Conservation (phyloP, 169 alveolate genomes). For the Miamiensis avidus region DNA sequence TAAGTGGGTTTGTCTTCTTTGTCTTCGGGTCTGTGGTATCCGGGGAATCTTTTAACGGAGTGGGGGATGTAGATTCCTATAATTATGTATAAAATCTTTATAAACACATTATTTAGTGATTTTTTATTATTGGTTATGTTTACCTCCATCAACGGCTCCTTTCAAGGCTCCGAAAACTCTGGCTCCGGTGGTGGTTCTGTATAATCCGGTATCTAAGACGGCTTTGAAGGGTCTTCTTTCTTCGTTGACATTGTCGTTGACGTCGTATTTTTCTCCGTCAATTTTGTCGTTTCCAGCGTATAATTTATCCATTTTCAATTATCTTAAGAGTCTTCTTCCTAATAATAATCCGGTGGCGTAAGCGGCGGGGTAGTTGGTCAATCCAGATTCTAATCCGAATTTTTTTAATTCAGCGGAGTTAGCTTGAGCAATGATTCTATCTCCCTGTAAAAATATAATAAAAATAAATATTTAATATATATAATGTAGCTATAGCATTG, state of each 20-base stretch:
- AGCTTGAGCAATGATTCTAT: conserved; percentile 96
- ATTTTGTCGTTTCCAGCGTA: conserved; percentile 94
- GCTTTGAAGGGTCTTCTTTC: conserved; percentile 99
- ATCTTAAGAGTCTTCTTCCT: conserved; percentile 97
- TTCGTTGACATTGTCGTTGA: conserved; percentile 91
- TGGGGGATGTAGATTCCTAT: conserved; percentile 92
- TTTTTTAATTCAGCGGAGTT: conserved; percentile 96
- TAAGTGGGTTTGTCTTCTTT: conserved; percentile 84
- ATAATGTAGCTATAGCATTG: too few relatives aligned
- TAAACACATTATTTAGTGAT: not conserved
- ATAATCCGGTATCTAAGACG: conserved; percentile 98
- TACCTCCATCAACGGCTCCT: conserved; percentile 99
- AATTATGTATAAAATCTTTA: too few relatives aligned
- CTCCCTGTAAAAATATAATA: too few relatives aligned
- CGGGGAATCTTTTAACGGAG: conserved; percentile 98
- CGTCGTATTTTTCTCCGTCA: conserved; percentile 97
- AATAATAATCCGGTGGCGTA: conserved; percentile 99
- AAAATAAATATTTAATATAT: too few relatives aligned
- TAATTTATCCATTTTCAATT: conserved; percentile 90
- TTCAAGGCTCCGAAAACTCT: conserved; percentile 99
- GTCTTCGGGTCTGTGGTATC: conserved; percentile 88
- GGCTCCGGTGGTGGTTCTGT: conserved; percentile 99
- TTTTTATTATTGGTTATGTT: conserved; percentile 57
- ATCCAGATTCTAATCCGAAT: conserved; percentile 98
- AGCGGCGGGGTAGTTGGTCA: conserved; percentile 99